Conservation (phyloP, 106 monocot genomes). For the Vanilla planifolia region DNA sequence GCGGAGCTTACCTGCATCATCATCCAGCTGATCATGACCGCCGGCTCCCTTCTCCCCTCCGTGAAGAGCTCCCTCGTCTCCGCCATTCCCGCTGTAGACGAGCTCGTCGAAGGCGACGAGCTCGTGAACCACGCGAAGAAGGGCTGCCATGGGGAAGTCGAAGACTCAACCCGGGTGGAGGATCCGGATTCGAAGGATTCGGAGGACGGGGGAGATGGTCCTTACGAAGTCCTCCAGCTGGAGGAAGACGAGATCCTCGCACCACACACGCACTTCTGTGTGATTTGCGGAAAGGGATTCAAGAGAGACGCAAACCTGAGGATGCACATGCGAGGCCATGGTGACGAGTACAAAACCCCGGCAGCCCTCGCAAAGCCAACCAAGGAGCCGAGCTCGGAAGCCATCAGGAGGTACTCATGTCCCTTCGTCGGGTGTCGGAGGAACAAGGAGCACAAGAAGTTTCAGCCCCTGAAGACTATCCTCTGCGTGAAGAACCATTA, state of each 20-base stretch:
- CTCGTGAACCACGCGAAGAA: constrained; percentile 18
- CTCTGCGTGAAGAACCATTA: constrained; percentile 96
- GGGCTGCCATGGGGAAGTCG: constrained; percentile 12
- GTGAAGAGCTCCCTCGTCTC: constrained; percentile 41
- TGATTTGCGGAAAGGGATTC: constrained; percentile 89
- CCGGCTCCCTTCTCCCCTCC: constrained; percentile 71
- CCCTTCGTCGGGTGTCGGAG: constrained; percentile 84
- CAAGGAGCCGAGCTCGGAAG: constrained; percentile 41
- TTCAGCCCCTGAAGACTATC: constrained; percentile 89
- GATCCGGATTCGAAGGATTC: constrained; percentile 61
- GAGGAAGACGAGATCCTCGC: constrained; percentile 93
- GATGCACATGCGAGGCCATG: constrained; percentile 99
- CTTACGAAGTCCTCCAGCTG: constrained; percentile 77
- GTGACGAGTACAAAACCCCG: constrained; percentile 82
- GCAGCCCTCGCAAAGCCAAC: constrained; percentile 85
- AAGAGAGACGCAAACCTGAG: constrained; percentile 90
- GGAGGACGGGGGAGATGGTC: constrained; percentile 50
- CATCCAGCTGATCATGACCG: constrained; percentile 71
- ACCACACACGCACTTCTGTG: constrained; percentile 86
- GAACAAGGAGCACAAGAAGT: constrained; percentile 93
- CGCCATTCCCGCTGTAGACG: constrained; percentile 23
- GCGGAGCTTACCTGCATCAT: constrained; percentile 83
- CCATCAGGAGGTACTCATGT: constrained; percentile 72
- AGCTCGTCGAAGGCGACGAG: constrained; percentile 18
- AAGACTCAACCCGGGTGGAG: constrained; percentile 25